A percentile compares a stretch with the other conserved stretches of the same genome.
Evolutionary conservation across 164 flowering plant species (phyloP).

Genomic region (Vitis labrusca): DNA sequence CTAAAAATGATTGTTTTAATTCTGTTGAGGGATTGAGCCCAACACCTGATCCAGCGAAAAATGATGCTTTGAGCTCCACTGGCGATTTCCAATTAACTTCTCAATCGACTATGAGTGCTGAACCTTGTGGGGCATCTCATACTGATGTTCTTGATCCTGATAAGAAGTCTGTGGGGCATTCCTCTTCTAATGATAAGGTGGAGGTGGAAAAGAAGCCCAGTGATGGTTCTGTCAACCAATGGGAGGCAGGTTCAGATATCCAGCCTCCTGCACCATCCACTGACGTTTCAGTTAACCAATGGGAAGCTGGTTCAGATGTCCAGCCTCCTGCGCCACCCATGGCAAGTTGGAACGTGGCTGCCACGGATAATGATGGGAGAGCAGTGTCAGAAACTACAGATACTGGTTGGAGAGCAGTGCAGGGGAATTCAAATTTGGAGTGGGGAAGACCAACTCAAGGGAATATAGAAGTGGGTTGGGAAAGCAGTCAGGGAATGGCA

Average conservation of each 20-base stretch:
- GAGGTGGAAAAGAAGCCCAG: conserved; percentile 22
- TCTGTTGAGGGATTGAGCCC: conserved; percentile 44
- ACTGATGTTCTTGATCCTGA: conserved; percentile 16
- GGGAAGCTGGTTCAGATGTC: conserved; percentile 18
- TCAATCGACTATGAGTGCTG: conserved; percentile 19
- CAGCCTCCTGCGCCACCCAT: conserved; percentile 8
- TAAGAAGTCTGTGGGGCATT: conserved; percentile 20
- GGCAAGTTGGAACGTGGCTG: conserved; percentile 19
- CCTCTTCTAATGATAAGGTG: conserved; percentile 25
- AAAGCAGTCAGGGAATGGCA: conserved; percentile 6
- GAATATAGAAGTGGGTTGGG: conserved; percentile 22
- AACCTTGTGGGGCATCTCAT: conserved; percentile 12
- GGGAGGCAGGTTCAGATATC: conserved; percentile 19
- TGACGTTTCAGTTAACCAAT: conserved; percentile 18
- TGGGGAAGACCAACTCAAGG: conserved; percentile 26
- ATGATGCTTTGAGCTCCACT: conserved; percentile 47
- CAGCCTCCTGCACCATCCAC: conserved; percentile 5
- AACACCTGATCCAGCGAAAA: conserved; percentile 32
- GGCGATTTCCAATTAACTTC: conserved; percentile 30
- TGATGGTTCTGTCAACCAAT: conserved; percentile 25
- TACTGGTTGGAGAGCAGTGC: conserved; percentile 21
- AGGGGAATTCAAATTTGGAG: conserved; percentile 22
- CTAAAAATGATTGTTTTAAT: conserved; percentile 46
- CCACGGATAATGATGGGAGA: conserved; percentile 11
- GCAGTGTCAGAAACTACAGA: conserved; percentile 18